phyloP scores from a whole-genome alignment of 257 asterid genomes.

The Misopates orontium region DNA sequence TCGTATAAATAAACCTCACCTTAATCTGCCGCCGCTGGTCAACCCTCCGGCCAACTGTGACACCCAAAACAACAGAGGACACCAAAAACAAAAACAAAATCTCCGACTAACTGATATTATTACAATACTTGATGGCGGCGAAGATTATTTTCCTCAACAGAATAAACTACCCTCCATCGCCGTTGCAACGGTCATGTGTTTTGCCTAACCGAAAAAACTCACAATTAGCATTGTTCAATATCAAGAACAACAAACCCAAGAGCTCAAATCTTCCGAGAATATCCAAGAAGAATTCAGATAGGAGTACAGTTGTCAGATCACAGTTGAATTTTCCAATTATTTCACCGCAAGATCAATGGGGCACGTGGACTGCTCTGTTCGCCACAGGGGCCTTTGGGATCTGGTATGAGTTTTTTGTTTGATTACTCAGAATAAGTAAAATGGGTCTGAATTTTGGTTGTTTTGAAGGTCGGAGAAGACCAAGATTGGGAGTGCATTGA shows the following conservation, averaged over 20 bases:
- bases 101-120: too few species aligned
- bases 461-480: constrained; percentile 85
- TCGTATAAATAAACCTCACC: too few species aligned
- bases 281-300: constrained; percentile 26
- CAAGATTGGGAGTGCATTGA: constrained; percentile 73
- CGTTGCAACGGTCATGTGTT: constrained; percentile 23
- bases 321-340: constrained; percentile 69
- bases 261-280: constrained; percentile 2
- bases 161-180: constrained; percentile 18
- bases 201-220: constrained; percentile 26
- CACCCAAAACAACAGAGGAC: too few species aligned
- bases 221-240: constrained; percentile 1
- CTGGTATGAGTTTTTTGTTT: constrained; percentile 44
- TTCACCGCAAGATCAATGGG: constrained; percentile 95
- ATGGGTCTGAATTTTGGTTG: not conserved
- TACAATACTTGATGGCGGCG: constrained; percentile 41
- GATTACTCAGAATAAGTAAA: too few species aligned
- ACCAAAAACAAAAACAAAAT: too few species aligned
- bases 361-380: constrained; percentile 89
- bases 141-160: constrained; percentile 24
- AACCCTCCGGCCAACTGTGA: too few species aligned
- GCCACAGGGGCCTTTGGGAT: constrained; percentile 93
- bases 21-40: too few species aligned
- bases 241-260: constrained; percentile 14
- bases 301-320: constrained; percentile 37